These are phyloP conservation scores for Termitomyces heimii DNA, from an alignment of 768 basidiomycete genomes.

Conservation along the genomic window DNA sequence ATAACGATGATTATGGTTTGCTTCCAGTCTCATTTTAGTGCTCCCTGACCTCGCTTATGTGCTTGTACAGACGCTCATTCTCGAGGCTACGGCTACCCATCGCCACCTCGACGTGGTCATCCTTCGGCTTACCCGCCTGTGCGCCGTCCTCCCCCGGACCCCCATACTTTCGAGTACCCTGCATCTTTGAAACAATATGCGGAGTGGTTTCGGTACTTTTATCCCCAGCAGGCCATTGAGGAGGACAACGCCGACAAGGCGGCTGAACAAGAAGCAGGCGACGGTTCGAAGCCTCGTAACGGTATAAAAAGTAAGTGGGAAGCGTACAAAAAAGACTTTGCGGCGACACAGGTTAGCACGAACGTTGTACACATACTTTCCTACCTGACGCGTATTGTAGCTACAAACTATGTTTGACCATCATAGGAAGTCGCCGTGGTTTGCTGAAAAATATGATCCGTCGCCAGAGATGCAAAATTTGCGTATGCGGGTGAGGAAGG, in stretches of 20 bases:
- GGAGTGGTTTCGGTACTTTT: conserved; percentile 80
- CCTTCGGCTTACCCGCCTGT: conserved; percentile 38
- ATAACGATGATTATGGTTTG: conserved; percentile 79
- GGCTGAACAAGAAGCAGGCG: conserved; percentile 77
- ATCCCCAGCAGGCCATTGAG: conserved; percentile 70
- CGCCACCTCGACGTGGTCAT: conserved; percentile 60
- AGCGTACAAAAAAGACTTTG: conserved; percentile 90
- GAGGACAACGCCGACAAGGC: conserved; percentile 83
- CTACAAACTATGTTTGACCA: conserved; percentile 94
- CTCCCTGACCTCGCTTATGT: conserved; percentile 7
- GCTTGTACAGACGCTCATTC: conserved; percentile 53
- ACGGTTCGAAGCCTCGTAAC: conserved; percentile 78
- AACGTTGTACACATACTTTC: conserved; percentile 12
- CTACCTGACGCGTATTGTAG: conserved; percentile 45
- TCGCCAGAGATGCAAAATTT: conserved; percentile 61
- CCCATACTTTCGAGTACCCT: conserved; percentile 77
- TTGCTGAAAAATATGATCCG: conserved; percentile 92
- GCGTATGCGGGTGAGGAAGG: conserved; percentile 73
- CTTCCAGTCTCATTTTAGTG: conserved; percentile 3
- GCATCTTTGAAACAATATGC: conserved; percentile 80
- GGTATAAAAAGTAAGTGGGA: conserved; percentile 85
- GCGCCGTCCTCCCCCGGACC: conserved; percentile 68
- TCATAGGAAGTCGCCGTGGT: conserved; percentile 95
- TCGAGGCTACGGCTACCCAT: conserved; percentile 51
- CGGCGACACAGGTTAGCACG: conserved; percentile 75